Base-by-base conservation (phyloP, 176 grass and related monocot species). In the Hordeum marinum region DNA sequence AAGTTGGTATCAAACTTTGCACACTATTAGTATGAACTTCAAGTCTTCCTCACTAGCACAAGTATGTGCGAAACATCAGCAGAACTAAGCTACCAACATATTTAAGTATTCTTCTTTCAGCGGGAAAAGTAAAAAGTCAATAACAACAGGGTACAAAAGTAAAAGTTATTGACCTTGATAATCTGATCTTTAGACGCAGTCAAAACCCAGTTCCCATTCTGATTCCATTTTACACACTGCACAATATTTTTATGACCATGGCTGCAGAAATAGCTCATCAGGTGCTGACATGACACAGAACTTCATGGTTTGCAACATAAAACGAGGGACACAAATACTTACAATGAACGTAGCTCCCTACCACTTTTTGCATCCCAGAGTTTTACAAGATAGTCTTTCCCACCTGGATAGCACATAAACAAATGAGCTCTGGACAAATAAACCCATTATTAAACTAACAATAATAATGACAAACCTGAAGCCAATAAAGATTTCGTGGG, bases 181-280 rank as follows among this genome's bases (percentile, higher is more conserved):
- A 92, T 94, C 86, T 99, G 96, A 90, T 99, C 96, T 76, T 99
- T 99, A 42, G 96, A 99, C 68, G 96, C 80, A 89, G 93, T 99
- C 86, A 99, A 77, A 72, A 99, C 88, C 96, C 96, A 99, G 82
- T 99, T 99, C 68, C 96, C 96, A 88, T 99, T 99, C 81, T 92
- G 96, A 87, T 99, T 99, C 96, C 96, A 99, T 83, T 96, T 99
- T 41, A 99, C 96, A 89, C 93, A 94, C 60, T 95, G 91, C 66
- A 98, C 96, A 76, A 92, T 98, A 63, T 98, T 98, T 90, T 98
- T 98, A 75, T 98, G 96, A 84, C 93, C 96, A 86, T 98, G 96
- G 80, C 93, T 98, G 88, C 83, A 94, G 35, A 89, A 64, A 83
- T 59, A 88, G 55, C 35, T 86, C 43, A 39, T 79, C 62, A 83